Conservation (phyloP, 192 early-diverging fungal species). For the Endogone sp. region DNA sequence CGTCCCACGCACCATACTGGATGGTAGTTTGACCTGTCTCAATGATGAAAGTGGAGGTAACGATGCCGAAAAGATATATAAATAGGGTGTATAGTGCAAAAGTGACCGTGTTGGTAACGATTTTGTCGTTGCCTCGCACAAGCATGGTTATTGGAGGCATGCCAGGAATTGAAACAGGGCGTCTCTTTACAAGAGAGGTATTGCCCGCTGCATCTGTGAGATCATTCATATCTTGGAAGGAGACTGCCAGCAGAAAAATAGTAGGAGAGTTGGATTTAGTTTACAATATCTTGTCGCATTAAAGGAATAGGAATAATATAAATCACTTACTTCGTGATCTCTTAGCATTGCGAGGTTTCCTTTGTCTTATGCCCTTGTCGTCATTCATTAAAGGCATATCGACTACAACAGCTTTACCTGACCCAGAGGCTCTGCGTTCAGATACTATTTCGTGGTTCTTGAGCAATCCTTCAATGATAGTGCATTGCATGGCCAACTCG, state of each 20-base stretch:
- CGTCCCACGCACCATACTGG: slow-evolving; percentile 17
- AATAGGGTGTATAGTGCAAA: slow-evolving; percentile 43
- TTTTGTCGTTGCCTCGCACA: slow-evolving; percentile 22
- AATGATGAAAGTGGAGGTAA: slow-evolving; percentile 40
- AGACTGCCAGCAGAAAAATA: background rate
- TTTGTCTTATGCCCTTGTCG: slow-evolving; percentile 4
- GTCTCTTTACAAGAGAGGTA: slow-evolving; percentile 3
- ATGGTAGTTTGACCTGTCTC: slow-evolving; percentile 26
- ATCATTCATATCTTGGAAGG: background rate
- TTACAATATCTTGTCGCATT: slow-evolving; percentile 1
- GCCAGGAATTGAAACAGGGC: background rate
- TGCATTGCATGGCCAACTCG: slow-evolving; percentile 13
- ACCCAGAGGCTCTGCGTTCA: background rate
- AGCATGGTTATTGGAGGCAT: slow-evolving; percentile 15
- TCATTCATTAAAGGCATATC: background rate
- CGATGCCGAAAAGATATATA: slow-evolving; percentile 43
- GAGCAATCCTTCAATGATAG: slow-evolving; percentile 15
- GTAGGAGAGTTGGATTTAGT: background rate
- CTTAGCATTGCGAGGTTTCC: slow-evolving; percentile 7
- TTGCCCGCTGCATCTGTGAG: background rate
- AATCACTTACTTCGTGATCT: background rate
- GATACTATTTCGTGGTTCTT: slow-evolving; percentile 4
- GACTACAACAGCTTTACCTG: background rate
- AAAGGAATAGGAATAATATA: background rate
- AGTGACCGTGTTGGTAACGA: slow-evolving; percentile 39